Base-by-base conservation (phyloP, 2,329 filamentous ascomycete species). In the Nakataea oryzae region DNA sequence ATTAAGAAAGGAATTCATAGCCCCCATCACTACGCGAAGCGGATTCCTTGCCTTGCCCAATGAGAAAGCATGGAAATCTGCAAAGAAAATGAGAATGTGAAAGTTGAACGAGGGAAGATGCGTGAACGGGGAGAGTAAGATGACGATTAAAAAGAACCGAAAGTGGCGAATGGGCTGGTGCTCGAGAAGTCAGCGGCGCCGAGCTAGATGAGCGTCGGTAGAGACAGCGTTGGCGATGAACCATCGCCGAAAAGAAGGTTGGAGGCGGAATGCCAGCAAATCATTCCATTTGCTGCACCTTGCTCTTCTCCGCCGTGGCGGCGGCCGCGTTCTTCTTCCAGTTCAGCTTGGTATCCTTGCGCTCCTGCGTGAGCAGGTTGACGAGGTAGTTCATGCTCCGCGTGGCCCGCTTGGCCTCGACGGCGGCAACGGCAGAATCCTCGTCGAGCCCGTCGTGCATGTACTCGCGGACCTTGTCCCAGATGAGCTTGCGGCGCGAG, bases 381-480 rank as follows among this genome's bases (percentile, higher is more conserved):
- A 74, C 74, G 54, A 75, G 64, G 65, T 73, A 74, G 65, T 75
- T 73, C 59, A 75, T 73, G 26, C 70, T 74, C 8, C 73, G 70
- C 1, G 71, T 71, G 29, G 72, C 70, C 29, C 73, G 73, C 59
- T 74, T 68, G 58, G 68, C 70, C 65, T 75, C 73, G 0, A 75
- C 72, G 63, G 74, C 72, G 60, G 64, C 66, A 14, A 75, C 72
- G 4, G 73, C 72, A 17, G 69, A 67, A 6, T 73, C 68, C 64
- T 75, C 73, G 54, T 69, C 69, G 65, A 74, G 69, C 5, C 73
- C 73, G 57, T 74, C 72, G 30, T 66, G 66, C 54, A 74, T 71
- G 62, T 69, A 71, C 57, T 74, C 73, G 63, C 72, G 74, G 54
- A 75, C 72, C 64, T 74, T 74, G 61, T 75, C 73, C 70, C 72